A percentile compares a stretch with the other conserved stretches of the same genome.
These are phyloP conservation scores for Candida bentonensis DNA, from an alignment of 805 yeast species.

Conservation along the genomic window DNA sequence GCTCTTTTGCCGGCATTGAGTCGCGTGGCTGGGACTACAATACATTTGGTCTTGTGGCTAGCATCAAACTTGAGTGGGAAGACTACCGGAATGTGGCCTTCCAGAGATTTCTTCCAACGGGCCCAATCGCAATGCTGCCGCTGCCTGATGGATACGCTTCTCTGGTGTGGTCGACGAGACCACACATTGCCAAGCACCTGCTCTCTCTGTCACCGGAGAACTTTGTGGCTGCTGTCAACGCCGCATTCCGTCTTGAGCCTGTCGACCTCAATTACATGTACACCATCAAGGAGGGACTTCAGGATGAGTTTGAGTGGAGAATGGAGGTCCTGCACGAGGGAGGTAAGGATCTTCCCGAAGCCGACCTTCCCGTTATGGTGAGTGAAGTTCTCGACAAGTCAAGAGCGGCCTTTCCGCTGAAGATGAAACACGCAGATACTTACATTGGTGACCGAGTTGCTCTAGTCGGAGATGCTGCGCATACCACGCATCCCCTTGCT, in stretches of 20 bases:
- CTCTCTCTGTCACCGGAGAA: slow-evolving; percentile 43
- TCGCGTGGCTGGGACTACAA: slow-evolving; percentile 88
- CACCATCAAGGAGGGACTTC: slow-evolving; percentile 30
- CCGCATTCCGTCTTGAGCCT: slow-evolving; percentile 67
- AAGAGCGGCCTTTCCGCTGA: slow-evolving; percentile 80
- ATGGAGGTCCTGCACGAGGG: slow-evolving; percentile 32
- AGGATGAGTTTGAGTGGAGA: slow-evolving; percentile 67
- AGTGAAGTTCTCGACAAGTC: slow-evolving; percentile 44
- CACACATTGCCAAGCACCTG: slow-evolving; percentile 54
- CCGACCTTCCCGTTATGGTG: slow-evolving; percentile 51
- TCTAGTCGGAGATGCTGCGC: slow-evolving; percentile 96
- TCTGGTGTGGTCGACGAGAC: slow-evolving; percentile 84
- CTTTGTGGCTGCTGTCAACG: slow-evolving; percentile 64
- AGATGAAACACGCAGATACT: slow-evolving; percentile 79
- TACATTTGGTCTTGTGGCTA: slow-evolving; percentile 86
- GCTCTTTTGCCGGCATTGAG: slow-evolving; percentile 65
- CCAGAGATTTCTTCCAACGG: slow-evolving; percentile 85
- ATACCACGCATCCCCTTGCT: slow-evolving; percentile 91
- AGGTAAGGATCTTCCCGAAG: slow-evolving; percentile 21
- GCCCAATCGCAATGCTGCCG: slow-evolving; percentile 87
- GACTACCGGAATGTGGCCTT: slow-evolving; percentile 67
- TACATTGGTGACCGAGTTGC: slow-evolving; percentile 79
- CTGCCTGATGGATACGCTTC: slow-evolving; percentile 79
- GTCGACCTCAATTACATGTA: slow-evolving; percentile 67
- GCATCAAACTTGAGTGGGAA: slow-evolving; percentile 59